These are phyloP conservation scores for Collybia sp. DNA, from an alignment of 768 basidiomycete species.

Conservation along the genomic window DNA sequence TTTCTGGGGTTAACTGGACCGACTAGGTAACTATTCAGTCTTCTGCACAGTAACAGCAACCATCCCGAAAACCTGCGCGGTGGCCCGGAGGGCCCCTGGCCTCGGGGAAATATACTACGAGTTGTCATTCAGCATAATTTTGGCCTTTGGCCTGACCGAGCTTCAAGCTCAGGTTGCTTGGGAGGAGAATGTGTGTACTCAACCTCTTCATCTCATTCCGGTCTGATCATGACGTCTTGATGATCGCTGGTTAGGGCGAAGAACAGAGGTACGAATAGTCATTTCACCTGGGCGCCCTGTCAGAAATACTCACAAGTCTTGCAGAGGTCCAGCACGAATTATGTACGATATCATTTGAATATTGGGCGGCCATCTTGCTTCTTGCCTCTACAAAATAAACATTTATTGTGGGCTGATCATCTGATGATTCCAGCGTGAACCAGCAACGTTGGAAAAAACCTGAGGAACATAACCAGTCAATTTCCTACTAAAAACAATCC, in stretches of 20 bases:
- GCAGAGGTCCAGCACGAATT: neutral
- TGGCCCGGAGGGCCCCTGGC: constrained; percentile 3
- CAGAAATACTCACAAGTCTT: neutral
- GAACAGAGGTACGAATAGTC: neutral
- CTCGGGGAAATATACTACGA: constrained; percentile 13
- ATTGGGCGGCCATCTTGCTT: no score
- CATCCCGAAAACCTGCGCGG: constrained; percentile 7
- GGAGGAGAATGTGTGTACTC: constrained; percentile 39
- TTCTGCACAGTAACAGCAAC: constrained; percentile 17
- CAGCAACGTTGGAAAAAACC: no score
- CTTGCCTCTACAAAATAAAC: no score
- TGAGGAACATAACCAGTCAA: no score
- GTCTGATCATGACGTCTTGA: neutral
- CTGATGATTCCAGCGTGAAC: no score
- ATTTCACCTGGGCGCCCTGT: neutral
- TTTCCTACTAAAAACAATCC: no score
- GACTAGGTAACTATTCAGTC: constrained; percentile 16
- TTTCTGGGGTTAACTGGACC: neutral
- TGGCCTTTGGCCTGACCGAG: constrained; percentile 51
- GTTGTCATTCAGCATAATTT: constrained; percentile 35
- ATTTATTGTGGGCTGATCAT: no score
- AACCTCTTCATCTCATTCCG: neutral
- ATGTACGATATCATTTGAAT: neutral
- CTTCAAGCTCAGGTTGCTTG: constrained; percentile 48
- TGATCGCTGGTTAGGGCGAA: neutral